These are phyloP conservation scores for fission yeast (Schizosaccharomyces pombe) DNA, from an alignment of 805 yeast genomes.

Conservation along the genomic window ASM294v3 CU329670.1:920501-921000, in stretches of 20 bases:
- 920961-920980: background rate
- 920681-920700: no score
- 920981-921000: background rate
- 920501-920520: background rate
- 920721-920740: background rate
- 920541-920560: no score
- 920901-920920: no score
- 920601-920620: no score
- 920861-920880: background rate
- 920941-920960: background rate
- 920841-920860: background rate
- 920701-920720: no score
- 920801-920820: background rate
- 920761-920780: background rate
- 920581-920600: no score
- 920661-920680: no score
- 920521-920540: no score
- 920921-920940: background rate
- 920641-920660: no score
- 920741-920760: background rate
- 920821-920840: background rate
- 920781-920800: no score
- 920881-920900: background rate
- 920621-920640: no score
- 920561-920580: no score